Evolutionary conservation across 768 basidiomycete species (phyloP), one percentile per base, ranked within the genome.

Genomic region (Suillus variegatus): DNA sequence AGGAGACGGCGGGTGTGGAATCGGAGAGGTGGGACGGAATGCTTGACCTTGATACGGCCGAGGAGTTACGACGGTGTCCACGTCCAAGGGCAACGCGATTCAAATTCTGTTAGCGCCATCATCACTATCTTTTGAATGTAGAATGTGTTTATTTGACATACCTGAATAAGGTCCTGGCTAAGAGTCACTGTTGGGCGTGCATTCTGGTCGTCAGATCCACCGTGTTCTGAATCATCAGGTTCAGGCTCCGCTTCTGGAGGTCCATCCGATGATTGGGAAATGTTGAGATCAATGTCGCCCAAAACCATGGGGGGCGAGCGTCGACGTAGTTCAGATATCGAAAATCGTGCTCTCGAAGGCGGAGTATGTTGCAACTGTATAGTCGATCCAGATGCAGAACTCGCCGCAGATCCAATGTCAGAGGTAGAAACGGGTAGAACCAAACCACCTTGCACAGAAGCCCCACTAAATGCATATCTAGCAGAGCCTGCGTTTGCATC

Each of bases 131-230:
- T 55, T 35, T 10, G 43, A 47, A 18, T 51, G 13, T 22, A 13
- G 44, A 20, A 20, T 20, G 47, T 22, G 14, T 64, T 20, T 47
- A 61, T 4, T 4, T 14, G 22, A 63, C 69, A 7, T 65, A 77
- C 76, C 76, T 75, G 76, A 58, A 54, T 64, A 25, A 77, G 71
- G 52, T 74, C 74, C 64, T 74, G 76, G 44, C 74, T 75, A 18
- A 61, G 60, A 5, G 74, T 77, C 32, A 71, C 57, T 10, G 51
- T 73, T 20, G 68, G 65, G 12, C 9, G 28, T 10, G 64, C 47
- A 8, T 43, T 32, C 69, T 8, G 32, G 44, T 25, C 60, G 18
- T 64, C 44, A 41, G 9, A n/a, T 36, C 10, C 32, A 44, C 69
- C 72, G 1, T 49, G 54, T 20, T 66, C 51, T 32, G 32, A 47